Conservation (phyloP, 345 rosid species). For the Populus simonii region DNA sequence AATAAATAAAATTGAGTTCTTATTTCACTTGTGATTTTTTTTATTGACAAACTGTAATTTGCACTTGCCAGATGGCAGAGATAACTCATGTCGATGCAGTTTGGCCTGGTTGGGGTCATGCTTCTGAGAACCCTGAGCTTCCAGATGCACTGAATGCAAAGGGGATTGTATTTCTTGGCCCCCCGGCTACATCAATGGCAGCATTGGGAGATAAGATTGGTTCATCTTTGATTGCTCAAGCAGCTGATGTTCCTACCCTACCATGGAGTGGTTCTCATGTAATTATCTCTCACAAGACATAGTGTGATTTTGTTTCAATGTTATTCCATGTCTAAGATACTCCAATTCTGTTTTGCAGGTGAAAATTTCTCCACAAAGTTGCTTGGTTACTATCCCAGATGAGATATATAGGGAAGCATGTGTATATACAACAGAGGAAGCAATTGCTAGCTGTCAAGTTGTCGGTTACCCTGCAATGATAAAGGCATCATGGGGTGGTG, state of each 20-base stretch:
- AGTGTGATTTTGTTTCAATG: background rate
- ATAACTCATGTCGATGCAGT: conserved; percentile 96
- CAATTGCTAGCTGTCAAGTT: conserved; percentile 92
- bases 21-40: background rate
- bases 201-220: conserved; percentile 99
- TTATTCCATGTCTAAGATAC: conserved; percentile 19
- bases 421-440: conserved; percentile 96
- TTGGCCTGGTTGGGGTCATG: conserved; percentile 99
- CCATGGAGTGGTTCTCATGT: conserved; percentile 99
- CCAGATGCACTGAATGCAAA: conserved; percentile 83
- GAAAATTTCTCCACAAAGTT: conserved; percentile 67
- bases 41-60: conserved; percentile 9
- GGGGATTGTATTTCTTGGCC: conserved; percentile 94
- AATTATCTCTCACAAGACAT: conserved; percentile 19
- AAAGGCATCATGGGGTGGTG: conserved; percentile 99
- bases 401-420: conserved; percentile 91
- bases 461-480: conserved; percentile 99
- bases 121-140: conserved; percentile 96
- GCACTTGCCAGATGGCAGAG: conserved; percentile 81
- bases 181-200: conserved; percentile 84
- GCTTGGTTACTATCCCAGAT: conserved; percentile 80
- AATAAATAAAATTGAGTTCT: background rate
- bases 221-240: conserved; percentile 98
- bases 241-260: conserved; percentile 99
- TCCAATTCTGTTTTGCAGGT: conserved; percentile 51